Conservation (phyloP, 2,329 filamentous ascomycete genomes). For the Chrysoporthe cubensis region DNA sequence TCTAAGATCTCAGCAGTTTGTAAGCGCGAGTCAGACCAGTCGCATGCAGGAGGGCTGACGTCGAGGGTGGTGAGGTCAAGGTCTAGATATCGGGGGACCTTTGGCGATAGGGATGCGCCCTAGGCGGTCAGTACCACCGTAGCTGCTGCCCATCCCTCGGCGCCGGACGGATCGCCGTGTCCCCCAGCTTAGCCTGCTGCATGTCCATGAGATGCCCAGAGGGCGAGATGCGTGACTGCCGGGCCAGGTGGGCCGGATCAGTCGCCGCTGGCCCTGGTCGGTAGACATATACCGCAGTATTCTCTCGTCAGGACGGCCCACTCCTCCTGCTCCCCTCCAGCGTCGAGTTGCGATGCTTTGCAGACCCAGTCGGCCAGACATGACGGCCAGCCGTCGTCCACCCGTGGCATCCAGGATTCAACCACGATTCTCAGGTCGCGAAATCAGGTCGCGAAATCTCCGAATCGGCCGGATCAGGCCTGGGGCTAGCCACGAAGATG, state of each 20-base stretch:
- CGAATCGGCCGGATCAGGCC: conserved; percentile 20
- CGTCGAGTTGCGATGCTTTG: conserved; percentile 5
- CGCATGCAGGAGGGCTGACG: conserved; percentile 9
- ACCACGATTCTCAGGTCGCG: conserved; percentile 17
- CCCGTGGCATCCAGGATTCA: conserved; percentile 13
- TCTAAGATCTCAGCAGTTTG: conserved; percentile 16
- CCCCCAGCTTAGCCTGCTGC: conserved; percentile 17
- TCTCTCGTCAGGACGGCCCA: background rate
- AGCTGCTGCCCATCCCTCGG: conserved; percentile 2
- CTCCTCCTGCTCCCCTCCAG: background rate
- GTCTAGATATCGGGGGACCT: conserved; percentile 8
- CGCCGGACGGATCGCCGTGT: conserved; percentile 8
- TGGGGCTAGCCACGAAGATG: conserved; percentile 14
- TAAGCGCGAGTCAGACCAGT: conserved; percentile 20
- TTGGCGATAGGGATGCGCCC: conserved; percentile 13
- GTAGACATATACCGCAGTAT: conserved; percentile 7
- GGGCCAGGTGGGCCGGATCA: conserved; percentile 3
- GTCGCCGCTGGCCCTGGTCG: conserved; percentile 10
- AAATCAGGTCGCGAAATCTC: conserved; percentile 21
- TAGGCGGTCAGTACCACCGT: conserved; percentile 13
- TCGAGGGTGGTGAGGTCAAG: conserved; percentile 12
- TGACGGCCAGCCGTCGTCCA: background rate
- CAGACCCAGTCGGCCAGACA: conserved; percentile 2
- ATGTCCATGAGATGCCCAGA: background rate
- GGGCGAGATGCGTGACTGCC: conserved; percentile 6